A percentile compares a stretch with the other conserved stretches of the same genome.
phyloP scores from a whole-genome alignment of 2,329 filamentous ascomycete species.

The Thielaviopsis punctulata region DNA sequence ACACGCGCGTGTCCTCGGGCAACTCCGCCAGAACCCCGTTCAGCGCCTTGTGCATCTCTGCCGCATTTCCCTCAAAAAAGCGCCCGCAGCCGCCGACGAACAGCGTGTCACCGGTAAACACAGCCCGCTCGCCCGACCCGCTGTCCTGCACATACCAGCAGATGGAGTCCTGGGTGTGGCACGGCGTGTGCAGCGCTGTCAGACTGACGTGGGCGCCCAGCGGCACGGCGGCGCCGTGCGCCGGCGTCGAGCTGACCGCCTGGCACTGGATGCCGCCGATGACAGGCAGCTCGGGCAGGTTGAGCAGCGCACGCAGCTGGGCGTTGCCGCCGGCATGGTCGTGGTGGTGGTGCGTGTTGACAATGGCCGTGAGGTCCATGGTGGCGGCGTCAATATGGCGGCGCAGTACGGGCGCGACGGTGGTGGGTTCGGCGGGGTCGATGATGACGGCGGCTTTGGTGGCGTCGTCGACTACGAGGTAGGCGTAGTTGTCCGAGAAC shows the following conservation, averaged over 20 bases:
- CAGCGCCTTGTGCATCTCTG: slow-evolving; percentile 83
- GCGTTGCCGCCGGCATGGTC: slow-evolving; percentile 90
- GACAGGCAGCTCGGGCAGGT: slow-evolving; percentile 49
- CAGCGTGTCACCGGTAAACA: slow-evolving; percentile 92
- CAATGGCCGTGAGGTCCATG: slow-evolving; percentile 73
- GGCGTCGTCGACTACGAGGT: slow-evolving; percentile 62
- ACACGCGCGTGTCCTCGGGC: slow-evolving; percentile 83
- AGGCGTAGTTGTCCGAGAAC: slow-evolving; percentile 84
- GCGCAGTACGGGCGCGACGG: slow-evolving; percentile 49
- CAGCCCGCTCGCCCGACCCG: slow-evolving; percentile 44
- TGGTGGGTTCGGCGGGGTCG: slow-evolving; percentile 60
- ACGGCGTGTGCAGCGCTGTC: slow-evolving; percentile 79
- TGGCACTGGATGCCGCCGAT: slow-evolving; percentile 80
- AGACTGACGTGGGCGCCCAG: slow-evolving; percentile 50
- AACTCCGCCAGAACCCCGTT: slow-evolving; percentile 69
- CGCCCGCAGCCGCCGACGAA: slow-evolving; percentile 89
- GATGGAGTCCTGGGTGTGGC: slow-evolving; percentile 96
- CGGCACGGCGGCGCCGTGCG: slow-evolving; percentile 59
- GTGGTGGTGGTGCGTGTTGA: slow-evolving; percentile 94
- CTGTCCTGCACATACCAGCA: slow-evolving; percentile 78
- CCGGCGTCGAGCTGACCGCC: slow-evolving; percentile 59
- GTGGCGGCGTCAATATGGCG: slow-evolving; percentile 51
- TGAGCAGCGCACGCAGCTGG: slow-evolving; percentile 27
- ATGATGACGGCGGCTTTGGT: slow-evolving; percentile 64
- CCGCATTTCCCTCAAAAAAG: slow-evolving; percentile 83